Evolutionary conservation across 2,329 filamentous ascomycete genomes (phyloP), one percentile per base, ranked within the genome.

Genomic region (Aureobasidium leucospermi): DNA sequence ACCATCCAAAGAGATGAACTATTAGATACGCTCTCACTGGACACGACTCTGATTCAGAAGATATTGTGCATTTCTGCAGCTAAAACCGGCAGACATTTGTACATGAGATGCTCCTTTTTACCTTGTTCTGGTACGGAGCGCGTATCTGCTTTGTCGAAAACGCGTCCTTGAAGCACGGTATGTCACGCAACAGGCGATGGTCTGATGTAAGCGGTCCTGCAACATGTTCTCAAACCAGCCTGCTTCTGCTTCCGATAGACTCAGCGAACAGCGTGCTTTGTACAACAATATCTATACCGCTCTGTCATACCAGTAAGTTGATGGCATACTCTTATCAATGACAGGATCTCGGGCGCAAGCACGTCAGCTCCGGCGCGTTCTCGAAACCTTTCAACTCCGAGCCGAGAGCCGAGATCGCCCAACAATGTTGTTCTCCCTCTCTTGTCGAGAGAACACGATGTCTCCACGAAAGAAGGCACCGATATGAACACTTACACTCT

Each of bases 401-500:
- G 43, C 53, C 43, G 55, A 47, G 2, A 48, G 32, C 55, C 55
- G 55, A 56, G 19, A 16, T 45, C 29, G 52, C 39, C 31, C 52
- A 56, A 56, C 39, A 56, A 56, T 56, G 51, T 43, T 43, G 8
- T 28, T 45, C 11, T 34, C 28, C 19, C 38, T 46, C 13, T 19
- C 38, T 43, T 23, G 6, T 31, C 29, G 19, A 19, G 39, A 43
- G 10, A 28, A 15, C n/a, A n/a, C 48, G 9, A 59, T 59, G 58
- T 39, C 29, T 45, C 2, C 15, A 46, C 31, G 31, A 19, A 51
- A 47, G 15, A 41, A 61, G 10, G 10, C 32, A 36, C 28, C 61
- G 64, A 59, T 36, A 69, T 70, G 68, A 69, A 63, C 53, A 59
- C 65, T 31, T 53, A 64, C 36, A 63, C 62, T 53, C 62, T 70